Conservation (phyloP, 2,329 filamentous ascomycete species). For the Aspergillus melleus region DNA sequence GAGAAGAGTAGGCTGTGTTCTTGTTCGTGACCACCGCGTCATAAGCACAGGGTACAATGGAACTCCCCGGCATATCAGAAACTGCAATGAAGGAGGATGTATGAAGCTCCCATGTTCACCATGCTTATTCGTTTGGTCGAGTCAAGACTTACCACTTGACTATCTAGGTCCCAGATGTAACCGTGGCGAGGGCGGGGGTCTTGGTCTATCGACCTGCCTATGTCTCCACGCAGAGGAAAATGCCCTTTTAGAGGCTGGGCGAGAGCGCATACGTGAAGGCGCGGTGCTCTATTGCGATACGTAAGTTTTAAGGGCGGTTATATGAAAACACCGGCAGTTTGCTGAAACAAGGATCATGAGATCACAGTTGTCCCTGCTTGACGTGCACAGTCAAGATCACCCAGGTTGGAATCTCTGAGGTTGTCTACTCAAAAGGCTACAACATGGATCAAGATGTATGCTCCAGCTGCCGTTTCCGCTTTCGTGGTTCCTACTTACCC, state of each 20-base stretch:
- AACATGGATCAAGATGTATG: constrained; percentile 79
- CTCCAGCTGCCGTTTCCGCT: not conserved
- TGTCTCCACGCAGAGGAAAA: constrained; percentile 99
- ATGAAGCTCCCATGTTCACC: constrained; percentile 11
- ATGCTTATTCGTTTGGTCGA: not conserved
- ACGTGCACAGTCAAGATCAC: constrained; percentile 99
- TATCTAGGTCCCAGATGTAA: constrained; percentile 70
- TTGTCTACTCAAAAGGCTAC: constrained; percentile 91
- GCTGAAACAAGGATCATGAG: not conserved
- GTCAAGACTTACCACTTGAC: not conserved
- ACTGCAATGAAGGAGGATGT: constrained; percentile 93
- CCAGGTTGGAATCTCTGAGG: constrained; percentile 92
- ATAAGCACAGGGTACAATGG: constrained; percentile 97
- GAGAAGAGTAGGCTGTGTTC: constrained; percentile 87
- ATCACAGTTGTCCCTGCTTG: constrained; percentile 75
- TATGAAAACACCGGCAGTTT: not conserved
- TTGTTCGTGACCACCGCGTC: constrained; percentile 82
- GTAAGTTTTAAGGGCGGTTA: constrained; percentile 27
- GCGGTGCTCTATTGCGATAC: constrained; percentile 91
- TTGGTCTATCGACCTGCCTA: constrained; percentile 79
- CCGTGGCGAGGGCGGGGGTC: constrained; percentile 66
- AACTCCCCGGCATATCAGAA: constrained; percentile 82
- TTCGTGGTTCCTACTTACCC: constrained; percentile 12
- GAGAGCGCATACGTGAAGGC: constrained; percentile 81
- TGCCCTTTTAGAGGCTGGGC: constrained; percentile 86